Evolutionary conservation across 176 grass and related monocot genomes (phyloP), one percentile per base, ranked within the genome.

Genomic region (Paspalum notatum): DNA sequence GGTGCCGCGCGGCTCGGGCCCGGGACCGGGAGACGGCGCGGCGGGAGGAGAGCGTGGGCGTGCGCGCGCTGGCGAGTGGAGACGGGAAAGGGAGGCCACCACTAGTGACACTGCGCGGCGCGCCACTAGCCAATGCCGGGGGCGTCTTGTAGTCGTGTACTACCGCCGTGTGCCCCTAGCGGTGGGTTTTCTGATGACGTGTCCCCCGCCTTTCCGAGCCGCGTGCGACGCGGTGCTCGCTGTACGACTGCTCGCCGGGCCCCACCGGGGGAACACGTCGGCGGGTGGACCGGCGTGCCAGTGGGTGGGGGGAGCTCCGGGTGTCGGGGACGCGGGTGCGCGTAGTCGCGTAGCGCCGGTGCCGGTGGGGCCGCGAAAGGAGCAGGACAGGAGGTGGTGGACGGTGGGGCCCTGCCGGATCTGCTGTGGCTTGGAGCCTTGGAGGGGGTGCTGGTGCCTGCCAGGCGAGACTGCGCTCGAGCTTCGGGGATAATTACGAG

Each of bases 161-260:
- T 25, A 20, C 43, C 49, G 4, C 10, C 54, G 85, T 37, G 77
- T 75, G 47, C 10, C 16, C 61, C 43, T 38, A 46, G 13, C 12
- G 68, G 10, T 13, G 76, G 1, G 46, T 7, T 6, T 6, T 1
- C 16, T 0, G 22, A 0, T 66, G 76, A 79, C 76, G 32, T 79
- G 76, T n/a, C 46, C 24, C 1, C 15, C 1, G 0, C 58, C 3
- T 49, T 77, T 5, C 10, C 43, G 9, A 12, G 41, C 77, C 68
- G 84, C 84, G 84, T 59, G 55, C 60, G 18, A 74, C 84, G 84
- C 84, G 77, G 69, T 50, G 11, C 47, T 8, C 15, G 58, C 4
- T 11, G 5, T 8, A 8, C 11, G 7, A 27, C 21, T 17, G 75
- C 60, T 3, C 0, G 13, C 0, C 2, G 20, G 62, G 77, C 24